phyloP scores from a whole-genome alignment of 2,329 filamentous ascomycete species.

The Magnaporthales sp. region DNA sequence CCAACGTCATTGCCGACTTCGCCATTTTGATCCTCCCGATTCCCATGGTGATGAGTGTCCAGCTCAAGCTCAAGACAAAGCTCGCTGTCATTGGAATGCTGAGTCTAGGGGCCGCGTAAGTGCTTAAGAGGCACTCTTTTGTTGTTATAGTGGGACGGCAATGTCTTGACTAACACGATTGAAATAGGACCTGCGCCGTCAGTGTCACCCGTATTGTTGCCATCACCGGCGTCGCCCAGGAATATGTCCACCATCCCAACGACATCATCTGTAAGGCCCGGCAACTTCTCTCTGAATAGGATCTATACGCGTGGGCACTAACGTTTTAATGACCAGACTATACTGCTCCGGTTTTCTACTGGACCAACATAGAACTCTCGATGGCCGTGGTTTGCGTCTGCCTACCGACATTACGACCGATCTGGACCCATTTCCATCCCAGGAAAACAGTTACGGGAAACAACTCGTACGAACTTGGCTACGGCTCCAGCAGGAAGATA shows the following conservation, averaged over 20 bases:
- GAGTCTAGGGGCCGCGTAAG: neutral
- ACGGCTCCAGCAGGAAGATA: neutral
- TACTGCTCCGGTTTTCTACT: neutral
- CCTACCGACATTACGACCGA: neutral
- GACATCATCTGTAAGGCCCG: neutral
- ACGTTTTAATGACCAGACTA: neutral
- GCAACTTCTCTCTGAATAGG: neutral
- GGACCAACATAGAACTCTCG: neutral
- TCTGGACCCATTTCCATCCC: neutral
- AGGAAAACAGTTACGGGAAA: neutral
- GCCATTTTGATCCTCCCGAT: neutral
- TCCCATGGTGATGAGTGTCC: neutral
- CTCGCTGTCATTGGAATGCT: neutral
- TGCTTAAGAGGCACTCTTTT: neutral
- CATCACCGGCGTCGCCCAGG: neutral
- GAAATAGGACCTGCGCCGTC: neutral
- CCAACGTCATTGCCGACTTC: neutral
- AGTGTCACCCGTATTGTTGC: neutral
- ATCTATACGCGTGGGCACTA: neutral
- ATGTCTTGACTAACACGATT: neutral
- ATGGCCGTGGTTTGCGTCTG: neutral
- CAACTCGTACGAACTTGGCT: neutral
- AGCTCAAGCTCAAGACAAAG: neutral
- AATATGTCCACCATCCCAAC: neutral
- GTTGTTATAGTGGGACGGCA: neutral